phyloP scores from a whole-genome alignment of 139 green algal species.

The Spirogloea muscicola region DNA sequence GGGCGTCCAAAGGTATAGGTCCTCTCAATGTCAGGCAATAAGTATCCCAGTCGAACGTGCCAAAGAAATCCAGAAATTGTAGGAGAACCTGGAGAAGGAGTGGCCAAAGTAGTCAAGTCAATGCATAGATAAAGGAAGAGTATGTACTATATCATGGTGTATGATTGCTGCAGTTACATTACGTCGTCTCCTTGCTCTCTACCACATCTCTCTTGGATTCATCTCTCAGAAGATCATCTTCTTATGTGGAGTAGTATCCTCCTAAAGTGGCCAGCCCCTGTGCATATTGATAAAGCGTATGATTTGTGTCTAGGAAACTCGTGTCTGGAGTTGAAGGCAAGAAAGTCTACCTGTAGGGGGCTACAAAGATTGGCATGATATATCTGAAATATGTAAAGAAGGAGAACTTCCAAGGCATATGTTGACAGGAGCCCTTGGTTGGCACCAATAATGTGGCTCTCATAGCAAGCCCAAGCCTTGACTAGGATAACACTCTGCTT shows the following conservation, averaged over 20 bases:
- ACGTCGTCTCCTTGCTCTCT: too few relatives aligned
- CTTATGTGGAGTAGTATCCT: too few relatives aligned
- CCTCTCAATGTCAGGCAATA: slow-evolving; percentile 78
- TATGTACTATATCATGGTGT: too few relatives aligned
- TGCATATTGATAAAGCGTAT: too few relatives aligned
- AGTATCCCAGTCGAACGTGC: slow-evolving; percentile 69
- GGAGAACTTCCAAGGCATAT: slow-evolving; percentile 92
- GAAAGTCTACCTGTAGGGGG: slow-evolving; percentile 74
- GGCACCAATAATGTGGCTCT: slow-evolving; percentile 86
- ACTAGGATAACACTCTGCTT: slow-evolving; percentile 93
- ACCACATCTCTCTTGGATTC: too few relatives aligned
- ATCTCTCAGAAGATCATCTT: too few relatives aligned
- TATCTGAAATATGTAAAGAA: slow-evolving; percentile 91
- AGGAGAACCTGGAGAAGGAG: slow-evolving; percentile 69
- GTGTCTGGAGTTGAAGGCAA: too few relatives aligned
- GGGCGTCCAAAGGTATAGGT: slow-evolving; percentile 53
- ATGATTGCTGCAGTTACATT: too few relatives aligned
- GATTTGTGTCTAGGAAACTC: too few relatives aligned
- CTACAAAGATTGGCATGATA: slow-evolving; percentile 63
- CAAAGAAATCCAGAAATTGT: slow-evolving; percentile 77
- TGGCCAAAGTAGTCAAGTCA: too few relatives aligned
- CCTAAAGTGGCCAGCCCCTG: too few relatives aligned
- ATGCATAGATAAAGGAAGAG: too few relatives aligned
- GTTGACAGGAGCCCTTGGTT: slow-evolving; percentile 92
- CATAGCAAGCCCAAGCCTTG: slow-evolving; percentile 98